These are phyloP conservation scores for Salicornia ramosissima DNA, from an alignment of 148 eudicot species.

Conservation along the genomic window DNA sequence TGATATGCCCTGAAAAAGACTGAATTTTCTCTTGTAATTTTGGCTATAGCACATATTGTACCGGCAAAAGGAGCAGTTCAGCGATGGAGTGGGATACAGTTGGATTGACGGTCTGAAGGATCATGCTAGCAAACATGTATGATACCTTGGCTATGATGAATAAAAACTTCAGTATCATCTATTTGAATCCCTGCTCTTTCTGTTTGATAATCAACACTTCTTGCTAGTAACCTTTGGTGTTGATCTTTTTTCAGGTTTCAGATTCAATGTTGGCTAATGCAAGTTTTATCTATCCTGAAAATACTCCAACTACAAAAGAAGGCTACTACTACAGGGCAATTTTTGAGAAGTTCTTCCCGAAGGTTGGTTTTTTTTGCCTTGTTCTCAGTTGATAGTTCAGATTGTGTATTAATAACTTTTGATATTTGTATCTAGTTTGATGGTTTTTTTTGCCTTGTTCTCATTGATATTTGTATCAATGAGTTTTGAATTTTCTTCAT, in stretches of 20 bases:
- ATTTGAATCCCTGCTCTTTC: not conserved
- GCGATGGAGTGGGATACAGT: conserved; percentile 99
- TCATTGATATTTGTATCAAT: too few relatives aligned
- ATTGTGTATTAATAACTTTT: not conserved
- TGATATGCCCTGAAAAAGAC: not conserved
- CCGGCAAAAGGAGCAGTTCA: conserved; percentile 97
- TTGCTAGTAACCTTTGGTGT: conserved; percentile 11
- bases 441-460: too few relatives aligned
- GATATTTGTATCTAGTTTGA: too few relatives aligned
- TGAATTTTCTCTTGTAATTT: conserved; percentile 14
- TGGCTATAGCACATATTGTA: conserved; percentile 72
- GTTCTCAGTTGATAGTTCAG: not conserved
- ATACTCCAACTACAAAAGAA: conserved; percentile 89
- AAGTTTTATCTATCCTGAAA: conserved; percentile 83
- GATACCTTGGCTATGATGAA: conserved; percentile 6
- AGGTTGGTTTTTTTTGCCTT: conserved; percentile 43
- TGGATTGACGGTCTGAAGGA: conserved; percentile 98
- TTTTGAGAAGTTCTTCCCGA: conserved; percentile 89
- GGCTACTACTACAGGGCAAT: conserved; percentile 81
- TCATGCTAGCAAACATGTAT: conserved; percentile 74
- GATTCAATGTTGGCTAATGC: conserved; percentile 86
- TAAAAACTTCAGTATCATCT: not conserved
- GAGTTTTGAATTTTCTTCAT: too few relatives aligned
- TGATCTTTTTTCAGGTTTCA: conserved; percentile 58
- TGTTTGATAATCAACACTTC: not conserved